phyloP scores from a whole-genome alignment of 495 filamentous ascomycete genomes.

The Apiosordaria backusii region DNA sequence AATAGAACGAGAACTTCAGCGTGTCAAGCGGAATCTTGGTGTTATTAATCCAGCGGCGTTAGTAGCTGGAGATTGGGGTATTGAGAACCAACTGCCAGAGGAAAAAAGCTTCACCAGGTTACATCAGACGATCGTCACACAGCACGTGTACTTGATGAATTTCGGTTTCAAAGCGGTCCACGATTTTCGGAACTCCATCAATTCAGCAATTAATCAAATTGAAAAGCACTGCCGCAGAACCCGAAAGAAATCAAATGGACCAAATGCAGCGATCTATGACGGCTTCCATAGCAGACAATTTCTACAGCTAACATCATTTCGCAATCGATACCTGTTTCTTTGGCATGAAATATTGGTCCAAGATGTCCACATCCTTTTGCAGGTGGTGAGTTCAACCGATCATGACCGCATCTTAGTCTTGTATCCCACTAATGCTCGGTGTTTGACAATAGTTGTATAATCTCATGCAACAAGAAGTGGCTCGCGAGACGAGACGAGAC shows the following conservation, averaged over 20 bases:
- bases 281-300: not conserved
- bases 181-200: not conserved
- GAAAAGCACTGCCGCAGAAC: not conserved
- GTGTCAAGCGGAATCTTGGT: not conserved
- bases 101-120: not conserved
- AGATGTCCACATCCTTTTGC: not conserved
- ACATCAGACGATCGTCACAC: not conserved
- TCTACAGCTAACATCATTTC: not conserved
- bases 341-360: not conserved
- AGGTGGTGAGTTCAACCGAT: not conserved
- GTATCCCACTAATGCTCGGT: no score
- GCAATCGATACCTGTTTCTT: not conserved
- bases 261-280: not conserved
- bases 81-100: not conserved
- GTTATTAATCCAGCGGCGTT: not conserved
- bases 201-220: not conserved
- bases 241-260: not conserved
- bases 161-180: not conserved
- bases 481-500: slow-evolving; percentile 1
- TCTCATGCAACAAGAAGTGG: slow-evolving; percentile 4
- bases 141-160: not conserved
- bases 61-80: not conserved
- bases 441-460: not conserved
- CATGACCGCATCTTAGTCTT: no score
- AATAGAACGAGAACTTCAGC: not conserved